Percentiles rank a stretch among this genome's conserved stretches.
phyloP scores from a whole-genome alignment of 163 green algal species.

The Scenedesmus sp. region DNA sequence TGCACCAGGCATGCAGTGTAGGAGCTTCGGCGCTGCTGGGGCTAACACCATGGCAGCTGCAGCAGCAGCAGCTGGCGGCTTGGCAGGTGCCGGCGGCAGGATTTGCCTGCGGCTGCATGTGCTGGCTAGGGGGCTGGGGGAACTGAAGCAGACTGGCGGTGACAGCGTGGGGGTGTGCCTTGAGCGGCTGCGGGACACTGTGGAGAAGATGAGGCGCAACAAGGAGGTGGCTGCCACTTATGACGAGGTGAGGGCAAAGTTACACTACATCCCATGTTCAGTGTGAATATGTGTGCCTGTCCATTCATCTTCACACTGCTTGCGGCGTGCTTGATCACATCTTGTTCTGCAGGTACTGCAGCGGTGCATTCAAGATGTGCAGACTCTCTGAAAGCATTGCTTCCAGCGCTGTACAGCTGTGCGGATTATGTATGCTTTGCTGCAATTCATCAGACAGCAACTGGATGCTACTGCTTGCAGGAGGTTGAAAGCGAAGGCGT shows the following conservation, averaged over 20 bases:
- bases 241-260: not conserved
- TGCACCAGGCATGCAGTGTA: not conserved
- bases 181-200: constrained; percentile 13
- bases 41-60: not conserved
- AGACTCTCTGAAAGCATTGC: too few species aligned
- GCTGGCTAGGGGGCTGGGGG: constrained; percentile 41
- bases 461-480: constrained; percentile 12
- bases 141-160: not conserved
- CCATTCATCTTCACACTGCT: too few species aligned
- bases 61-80: not conserved
- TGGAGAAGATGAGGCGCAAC: constrained; percentile 28
- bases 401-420: too few species aligned
- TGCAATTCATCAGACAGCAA: too few species aligned
- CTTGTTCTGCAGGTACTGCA: too few species aligned
- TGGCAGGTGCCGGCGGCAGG: constrained; percentile 29
- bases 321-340: too few species aligned
- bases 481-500: constrained; percentile 32
- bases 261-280: not conserved
- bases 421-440: too few species aligned
- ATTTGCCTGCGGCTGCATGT: constrained; percentile 62
- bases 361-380: too few species aligned
- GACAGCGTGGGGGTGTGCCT: constrained; percentile 15
- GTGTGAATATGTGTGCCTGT: not conserved
- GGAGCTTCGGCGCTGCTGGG: constrained; percentile 23
- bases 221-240: not conserved